A percentile compares a stretch with the other conserved stretches of the same genome.
These are phyloP conservation scores for Cutaneotrichosporon cutaneum DNA, from an alignment of 1,284 basidiomycete species.

Conservation along the genomic window DNA sequence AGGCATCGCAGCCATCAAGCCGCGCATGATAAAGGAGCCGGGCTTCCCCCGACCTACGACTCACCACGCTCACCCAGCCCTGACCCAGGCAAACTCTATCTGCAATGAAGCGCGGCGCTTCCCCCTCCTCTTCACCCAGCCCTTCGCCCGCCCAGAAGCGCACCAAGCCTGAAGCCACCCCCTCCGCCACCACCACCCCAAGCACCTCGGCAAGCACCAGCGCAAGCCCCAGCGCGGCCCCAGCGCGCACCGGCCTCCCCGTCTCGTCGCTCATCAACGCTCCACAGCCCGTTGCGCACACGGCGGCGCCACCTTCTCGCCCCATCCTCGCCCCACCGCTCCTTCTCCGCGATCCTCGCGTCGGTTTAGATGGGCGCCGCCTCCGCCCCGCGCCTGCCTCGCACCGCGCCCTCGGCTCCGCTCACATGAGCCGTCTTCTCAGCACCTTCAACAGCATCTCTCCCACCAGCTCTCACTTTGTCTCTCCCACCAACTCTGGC, in stretches of 20 bases:
- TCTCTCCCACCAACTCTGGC: not conserved
- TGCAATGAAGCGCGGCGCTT: not conserved
- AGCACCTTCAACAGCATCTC: not conserved
- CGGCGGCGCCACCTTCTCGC: not conserved
- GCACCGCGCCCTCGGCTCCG: not conserved
- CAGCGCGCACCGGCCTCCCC: not conserved
- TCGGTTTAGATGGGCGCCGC: not conserved
- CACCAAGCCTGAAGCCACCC: not conserved
- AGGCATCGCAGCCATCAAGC: not conserved
- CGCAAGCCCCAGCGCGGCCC: too few relatives aligned
- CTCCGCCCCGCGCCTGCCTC: not conserved
- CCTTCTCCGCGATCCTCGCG: not conserved
- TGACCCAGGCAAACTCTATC: constrained; percentile 1
- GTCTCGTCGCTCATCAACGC: not conserved
- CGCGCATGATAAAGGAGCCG: not conserved
- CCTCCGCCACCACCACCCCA: too few relatives aligned
- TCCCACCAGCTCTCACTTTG: not conserved
- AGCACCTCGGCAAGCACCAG: too few relatives aligned
- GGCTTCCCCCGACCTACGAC: not conserved
- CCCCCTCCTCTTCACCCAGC: not conserved
- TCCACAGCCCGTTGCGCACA: not conserved
- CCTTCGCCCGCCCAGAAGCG: not conserved
- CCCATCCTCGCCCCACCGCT: not conserved
- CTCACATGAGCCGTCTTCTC: not conserved
- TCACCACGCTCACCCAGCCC: not conserved